Conservation (phyloP, 2,329 filamentous ascomycete species). For the Talaromyces sp. region DNA sequence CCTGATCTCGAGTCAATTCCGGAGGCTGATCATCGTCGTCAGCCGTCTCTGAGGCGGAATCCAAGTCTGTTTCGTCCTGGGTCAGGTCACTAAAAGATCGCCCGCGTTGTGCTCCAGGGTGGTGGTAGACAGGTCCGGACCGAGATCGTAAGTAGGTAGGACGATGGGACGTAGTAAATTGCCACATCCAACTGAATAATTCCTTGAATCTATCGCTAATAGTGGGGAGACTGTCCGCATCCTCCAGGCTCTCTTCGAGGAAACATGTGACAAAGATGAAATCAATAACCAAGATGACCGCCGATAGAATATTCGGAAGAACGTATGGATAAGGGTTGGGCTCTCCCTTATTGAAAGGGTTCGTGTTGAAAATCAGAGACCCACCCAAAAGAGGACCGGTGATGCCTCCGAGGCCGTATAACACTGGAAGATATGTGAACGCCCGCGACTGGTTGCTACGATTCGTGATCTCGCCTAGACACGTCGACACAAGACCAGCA, state of each 20-base stretch:
- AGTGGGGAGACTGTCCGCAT: constrained; percentile 58
- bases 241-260: constrained; percentile 80
- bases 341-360: constrained; percentile 51
- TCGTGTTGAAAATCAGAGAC: constrained; percentile 64
- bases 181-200: constrained; percentile 66
- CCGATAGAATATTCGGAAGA: constrained; percentile 75
- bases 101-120: neutral
- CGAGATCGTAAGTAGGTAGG: constrained; percentile 56
- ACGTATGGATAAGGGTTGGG: constrained; percentile 72
- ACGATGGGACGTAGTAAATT: constrained; percentile 57
- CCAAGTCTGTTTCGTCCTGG: constrained; percentile 41
- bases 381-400: constrained; percentile 91
- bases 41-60: constrained; percentile 43
- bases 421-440: constrained; percentile 89
- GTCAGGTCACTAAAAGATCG: constrained; percentile 26
- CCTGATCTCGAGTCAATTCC: constrained; percentile 53
- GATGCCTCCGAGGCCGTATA: constrained; percentile 94
- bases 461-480: constrained; percentile 90
- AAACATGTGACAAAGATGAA: constrained; percentile 72
- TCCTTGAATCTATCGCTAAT: constrained; percentile 56
- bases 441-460: constrained; percentile 89
- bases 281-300: constrained; percentile 66
- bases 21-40: constrained; percentile 35
- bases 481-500: constrained; percentile 88
- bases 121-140: constrained; percentile 26